phyloP scores from a whole-genome alignment of 257 asterid genomes.

The Primulina huaijiensis region DNA sequence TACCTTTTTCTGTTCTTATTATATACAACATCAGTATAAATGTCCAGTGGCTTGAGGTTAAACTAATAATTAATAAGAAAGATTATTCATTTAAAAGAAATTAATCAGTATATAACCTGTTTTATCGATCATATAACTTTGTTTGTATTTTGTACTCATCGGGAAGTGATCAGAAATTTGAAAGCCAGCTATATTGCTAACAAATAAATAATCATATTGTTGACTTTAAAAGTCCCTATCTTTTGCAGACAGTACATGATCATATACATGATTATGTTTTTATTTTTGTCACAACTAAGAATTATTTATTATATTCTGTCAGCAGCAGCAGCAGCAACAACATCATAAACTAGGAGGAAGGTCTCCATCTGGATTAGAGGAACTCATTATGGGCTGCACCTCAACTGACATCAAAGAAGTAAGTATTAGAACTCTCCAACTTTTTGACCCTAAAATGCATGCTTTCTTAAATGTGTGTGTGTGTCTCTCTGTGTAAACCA shows the following conservation, averaged over 20 bases:
- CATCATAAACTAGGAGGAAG: constrained; percentile 73
- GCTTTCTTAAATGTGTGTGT: constrained; percentile 14
- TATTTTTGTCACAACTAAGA: constrained; percentile 24
- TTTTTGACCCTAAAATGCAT: constrained; percentile 32
- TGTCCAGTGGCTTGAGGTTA: not conserved
- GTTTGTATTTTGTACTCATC: not conserved
- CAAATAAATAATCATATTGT: constrained; percentile 31
- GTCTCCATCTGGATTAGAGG: constrained; percentile 95
- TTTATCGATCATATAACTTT: too few relatives aligned
- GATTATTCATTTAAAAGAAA: too few relatives aligned
- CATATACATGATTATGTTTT: constrained; percentile 53
- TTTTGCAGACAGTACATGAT: constrained; percentile 74
- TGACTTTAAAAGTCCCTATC: constrained; percentile 30
- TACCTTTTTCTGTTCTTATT: too few relatives aligned
- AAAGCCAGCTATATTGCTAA: constrained; percentile 28
- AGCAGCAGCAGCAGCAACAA: constrained; percentile 53
- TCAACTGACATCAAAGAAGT: constrained; percentile 74
- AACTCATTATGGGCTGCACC: constrained; percentile 97
- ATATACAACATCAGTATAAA: too few relatives aligned
- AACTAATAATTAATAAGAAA: not conserved
- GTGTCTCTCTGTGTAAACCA: not conserved
- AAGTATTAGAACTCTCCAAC: constrained; percentile 27
- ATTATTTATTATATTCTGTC: constrained; percentile 12
- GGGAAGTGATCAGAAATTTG: constrained; percentile 1
- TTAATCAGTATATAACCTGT: not conserved